These are phyloP conservation scores for Synchytrium microbalum DNA, from an alignment of 371 early-diverging fungal species.

Conservation along the genomic window DNA sequence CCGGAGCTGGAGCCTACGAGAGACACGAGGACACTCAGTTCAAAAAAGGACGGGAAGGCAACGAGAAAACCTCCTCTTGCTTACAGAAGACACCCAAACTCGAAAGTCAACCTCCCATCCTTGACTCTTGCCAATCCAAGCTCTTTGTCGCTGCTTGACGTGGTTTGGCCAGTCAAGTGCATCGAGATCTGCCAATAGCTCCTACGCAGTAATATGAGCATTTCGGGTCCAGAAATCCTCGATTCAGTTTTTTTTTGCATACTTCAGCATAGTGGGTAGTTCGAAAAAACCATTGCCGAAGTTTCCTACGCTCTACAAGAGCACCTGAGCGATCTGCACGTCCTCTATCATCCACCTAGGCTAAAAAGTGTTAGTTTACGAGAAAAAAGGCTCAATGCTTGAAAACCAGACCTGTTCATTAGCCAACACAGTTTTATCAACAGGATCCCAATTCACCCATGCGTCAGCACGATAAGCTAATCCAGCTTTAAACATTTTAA, in stretches of 20 bases:
- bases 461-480: slow-evolving; percentile 83
- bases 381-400: neutral
- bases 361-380: neutral
- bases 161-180: slow-evolving; percentile 78
- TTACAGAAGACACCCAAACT: neutral
- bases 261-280: slow-evolving; percentile 81
- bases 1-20: neutral
- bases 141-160: slow-evolving; percentile 82
- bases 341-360: slow-evolving; percentile 76
- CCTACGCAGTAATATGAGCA: slow-evolving; percentile 46
- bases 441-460: slow-evolving; percentile 93
- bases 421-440: slow-evolving; percentile 89
- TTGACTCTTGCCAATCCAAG: slow-evolving; percentile 86
- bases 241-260: slow-evolving; percentile 6
- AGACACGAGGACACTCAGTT: too few relatives aligned
- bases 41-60: too few relatives aligned
- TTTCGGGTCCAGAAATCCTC: neutral
- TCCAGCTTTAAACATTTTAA: slow-evolving; percentile 66
- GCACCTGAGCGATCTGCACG: slow-evolving; percentile 91
- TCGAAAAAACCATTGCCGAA: slow-evolving; percentile 89
- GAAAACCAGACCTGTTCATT: slow-evolving; percentile 82
- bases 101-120: slow-evolving; percentile 71
- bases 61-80: too few relatives aligned
- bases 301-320: slow-evolving; percentile 71
- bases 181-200: slow-evolving; percentile 68